Conservation (phyloP, 148 eudicot genomes). For the Rhododendron simsii region DNA sequence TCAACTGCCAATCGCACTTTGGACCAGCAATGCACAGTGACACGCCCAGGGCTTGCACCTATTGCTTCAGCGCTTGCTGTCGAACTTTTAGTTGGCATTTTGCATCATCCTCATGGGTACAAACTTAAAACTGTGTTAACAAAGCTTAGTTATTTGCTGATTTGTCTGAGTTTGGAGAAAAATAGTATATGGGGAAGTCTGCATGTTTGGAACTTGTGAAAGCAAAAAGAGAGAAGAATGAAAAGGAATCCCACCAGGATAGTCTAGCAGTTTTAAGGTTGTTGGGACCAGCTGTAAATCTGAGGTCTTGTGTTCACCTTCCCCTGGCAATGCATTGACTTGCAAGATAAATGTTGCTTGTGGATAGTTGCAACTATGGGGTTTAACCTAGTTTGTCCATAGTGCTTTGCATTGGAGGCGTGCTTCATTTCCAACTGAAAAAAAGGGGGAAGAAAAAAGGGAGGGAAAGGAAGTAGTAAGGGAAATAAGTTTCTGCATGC, state of each 20-base stretch:
- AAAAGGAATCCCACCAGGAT: neutral
- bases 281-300: neutral
- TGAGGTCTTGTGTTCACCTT: neutral
- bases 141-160: neutral
- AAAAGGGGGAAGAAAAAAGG: neutral
- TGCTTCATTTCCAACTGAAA: neutral
- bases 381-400: neutral
- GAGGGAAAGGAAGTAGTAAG: neutral
- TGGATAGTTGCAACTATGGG: neutral
- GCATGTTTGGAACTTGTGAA: neutral
- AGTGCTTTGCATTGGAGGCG: neutral
- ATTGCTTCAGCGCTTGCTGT: constrained; percentile 96
- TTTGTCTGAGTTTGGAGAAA: neutral
- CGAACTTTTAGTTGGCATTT: constrained; percentile 80
- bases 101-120: constrained; percentile 91
- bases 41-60: constrained; percentile 99
- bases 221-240: neutral
- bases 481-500: neutral
- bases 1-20: constrained; percentile 87
- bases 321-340: neutral
- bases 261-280: neutral
- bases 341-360: neutral
- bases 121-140: neutral
- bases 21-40: constrained; percentile 98
- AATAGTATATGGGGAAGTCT: neutral